Evolutionary conservation across 192 early-diverging fungal genomes (phyloP).

Genomic region (Coemansia asiatica): DNA sequence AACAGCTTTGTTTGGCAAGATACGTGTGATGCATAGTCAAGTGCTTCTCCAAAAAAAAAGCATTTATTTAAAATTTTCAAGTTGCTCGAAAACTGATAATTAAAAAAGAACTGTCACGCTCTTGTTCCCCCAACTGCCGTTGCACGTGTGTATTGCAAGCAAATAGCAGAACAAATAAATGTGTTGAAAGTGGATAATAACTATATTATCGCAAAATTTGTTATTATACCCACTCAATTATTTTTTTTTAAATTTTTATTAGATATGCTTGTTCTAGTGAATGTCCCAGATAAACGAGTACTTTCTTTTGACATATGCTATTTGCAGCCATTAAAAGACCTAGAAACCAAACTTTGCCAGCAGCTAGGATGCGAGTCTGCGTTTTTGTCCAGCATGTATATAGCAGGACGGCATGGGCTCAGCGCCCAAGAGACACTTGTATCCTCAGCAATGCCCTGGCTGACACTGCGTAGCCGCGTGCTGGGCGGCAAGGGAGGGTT

Average conservation of each 20-base stretch:
- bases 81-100: too few relatives aligned
- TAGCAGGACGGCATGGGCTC: conserved; percentile 35
- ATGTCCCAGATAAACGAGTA: conserved; percentile 19
- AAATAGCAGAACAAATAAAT: background rate
- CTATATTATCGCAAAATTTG: background rate
- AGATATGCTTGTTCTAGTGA: conserved; percentile 35
- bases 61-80: too few relatives aligned
- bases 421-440: conserved; percentile 18
- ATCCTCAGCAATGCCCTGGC: conserved; percentile 11
- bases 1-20: too few relatives aligned
- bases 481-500: conserved; percentile 96
- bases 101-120: background rate
- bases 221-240: background rate
- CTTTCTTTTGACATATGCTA: conserved; percentile 27
- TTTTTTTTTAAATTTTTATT: too few relatives aligned
- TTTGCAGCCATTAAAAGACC: conserved; percentile 25
- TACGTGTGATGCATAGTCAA: too few relatives aligned
- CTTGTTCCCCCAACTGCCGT: background rate
- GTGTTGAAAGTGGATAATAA: too few relatives aligned
- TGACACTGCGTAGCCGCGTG: conserved; percentile 39
- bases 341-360: conserved; percentile 11
- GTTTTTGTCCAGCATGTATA: conserved; percentile 8
- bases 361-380: conserved; percentile 3
- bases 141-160: background rate
- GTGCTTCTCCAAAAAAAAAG: too few relatives aligned